Evolutionary conservation across 306 rosid species (phyloP).

Genomic region (Pyrus pyrifolia): DNA sequence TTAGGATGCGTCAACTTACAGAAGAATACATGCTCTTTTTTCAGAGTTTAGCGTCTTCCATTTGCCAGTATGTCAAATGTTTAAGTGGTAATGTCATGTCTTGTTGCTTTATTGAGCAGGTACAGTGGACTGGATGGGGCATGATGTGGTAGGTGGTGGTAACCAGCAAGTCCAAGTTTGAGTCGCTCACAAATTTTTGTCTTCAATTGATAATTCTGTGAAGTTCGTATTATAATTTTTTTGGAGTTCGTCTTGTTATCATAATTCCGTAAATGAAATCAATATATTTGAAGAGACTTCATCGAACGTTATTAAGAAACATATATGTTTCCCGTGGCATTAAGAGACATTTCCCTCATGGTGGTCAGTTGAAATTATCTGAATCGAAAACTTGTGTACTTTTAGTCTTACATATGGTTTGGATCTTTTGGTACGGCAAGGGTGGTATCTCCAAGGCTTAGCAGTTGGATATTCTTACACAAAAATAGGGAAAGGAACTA

Average conservation of each 20-base stretch:
- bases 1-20: no score
- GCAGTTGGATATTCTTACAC: no score
- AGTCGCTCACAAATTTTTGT: background rate
- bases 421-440: background rate
- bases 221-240: background rate
- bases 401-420: background rate
- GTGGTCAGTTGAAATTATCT: background rate
- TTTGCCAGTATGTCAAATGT: no score
- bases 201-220: background rate
- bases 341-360: background rate
- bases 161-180: background rate
- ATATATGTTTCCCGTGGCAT: background rate
- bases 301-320: background rate
- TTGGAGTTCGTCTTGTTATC: background rate
- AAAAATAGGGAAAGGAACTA: background rate
- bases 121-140: background rate
- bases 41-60: no score
- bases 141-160: background rate
- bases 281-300: background rate
- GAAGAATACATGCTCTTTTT: no score
- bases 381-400: background rate
- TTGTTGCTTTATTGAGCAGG: background rate
- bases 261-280: background rate
- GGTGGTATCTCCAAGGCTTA: background rate
- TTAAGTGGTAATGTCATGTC: background rate